Evolutionary conservation across 768 basidiomycete genomes (phyloP).

Genomic region (Russula virescens): DNA sequence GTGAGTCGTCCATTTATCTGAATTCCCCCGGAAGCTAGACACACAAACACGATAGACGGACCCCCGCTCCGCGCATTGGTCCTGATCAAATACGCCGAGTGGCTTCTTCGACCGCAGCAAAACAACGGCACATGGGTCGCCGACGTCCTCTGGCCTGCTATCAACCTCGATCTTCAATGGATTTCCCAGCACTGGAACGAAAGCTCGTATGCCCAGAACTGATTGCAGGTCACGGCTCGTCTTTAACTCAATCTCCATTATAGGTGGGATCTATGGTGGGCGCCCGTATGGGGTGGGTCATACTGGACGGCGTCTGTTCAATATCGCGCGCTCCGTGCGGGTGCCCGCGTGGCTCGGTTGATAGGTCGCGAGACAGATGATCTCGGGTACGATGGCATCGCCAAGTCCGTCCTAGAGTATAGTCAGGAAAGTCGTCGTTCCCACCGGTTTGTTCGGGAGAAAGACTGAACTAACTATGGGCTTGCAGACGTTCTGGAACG

Average conservation of each 20-base stretch:
- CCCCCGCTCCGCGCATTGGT: constrained; percentile 13
- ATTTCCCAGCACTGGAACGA: not conserved
- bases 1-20: not conserved
- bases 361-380: constrained; percentile 9
- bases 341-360: constrained; percentile 1
- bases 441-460: not conserved
- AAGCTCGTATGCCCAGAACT: not conserved
- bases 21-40: not conserved
- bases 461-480: not conserved
- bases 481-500: constrained; percentile 19
- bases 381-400: not conserved
- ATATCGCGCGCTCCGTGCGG: constrained; percentile 9
- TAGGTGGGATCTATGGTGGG: constrained; percentile 14
- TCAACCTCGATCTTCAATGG: not conserved
- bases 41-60: not conserved
- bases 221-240: not conserved
- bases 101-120: not conserved
- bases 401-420: constrained; percentile 9
- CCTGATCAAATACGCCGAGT: not conserved
- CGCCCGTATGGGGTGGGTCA: constrained; percentile 17
- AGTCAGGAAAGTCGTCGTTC: not conserved
- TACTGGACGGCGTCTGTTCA: constrained; percentile 20
- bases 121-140: not conserved
- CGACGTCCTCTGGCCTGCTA: not conserved
- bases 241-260: not conserved